Conservation (phyloP, 495 filamentous ascomycete species). For the Aspergillus diversus region DNA sequence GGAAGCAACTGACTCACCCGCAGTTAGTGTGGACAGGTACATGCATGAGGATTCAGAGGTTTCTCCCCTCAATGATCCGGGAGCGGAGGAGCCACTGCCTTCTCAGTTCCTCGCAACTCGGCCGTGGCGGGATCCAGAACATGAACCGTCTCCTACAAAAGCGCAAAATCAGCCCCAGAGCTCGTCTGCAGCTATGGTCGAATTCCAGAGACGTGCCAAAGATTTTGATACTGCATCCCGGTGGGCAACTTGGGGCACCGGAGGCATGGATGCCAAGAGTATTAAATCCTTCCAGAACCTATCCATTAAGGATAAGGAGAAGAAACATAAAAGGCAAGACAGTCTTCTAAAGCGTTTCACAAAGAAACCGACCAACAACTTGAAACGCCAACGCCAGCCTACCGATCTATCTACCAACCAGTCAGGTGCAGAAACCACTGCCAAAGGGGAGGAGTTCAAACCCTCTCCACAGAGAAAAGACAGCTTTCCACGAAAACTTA, state of each 20-base stretch:
- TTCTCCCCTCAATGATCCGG: constrained; percentile 27
- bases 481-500: constrained; percentile 55
- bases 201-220: constrained; percentile 44
- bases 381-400: constrained; percentile 43
- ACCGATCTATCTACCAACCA: constrained; percentile 39
- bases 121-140: constrained; percentile 49
- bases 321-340: constrained; percentile 37
- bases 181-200: constrained; percentile 50
- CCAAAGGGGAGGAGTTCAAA: constrained; percentile 34
- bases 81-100: constrained; percentile 31
- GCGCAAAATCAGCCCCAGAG: constrained; percentile 46
- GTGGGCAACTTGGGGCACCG: constrained; percentile 74
- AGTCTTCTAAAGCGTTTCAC: constrained; percentile 58
- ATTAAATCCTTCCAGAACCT: constrained; percentile 66
- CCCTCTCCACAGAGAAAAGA: constrained; percentile 43
- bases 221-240: constrained; percentile 59
- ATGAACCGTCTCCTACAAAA: constrained; percentile 34
- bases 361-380: constrained; percentile 37
- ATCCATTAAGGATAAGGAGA: constrained; percentile 54
- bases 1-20: constrained; percentile 36
- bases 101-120: constrained; percentile 40
- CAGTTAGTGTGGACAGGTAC: constrained; percentile 33
- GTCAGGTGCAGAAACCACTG: constrained; percentile 37
- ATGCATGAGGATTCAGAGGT: constrained; percentile 33
- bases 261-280: constrained; percentile 63